Percentiles rank a stretch among this genome's conserved stretches.
Evolutionary conservation across 371 early-diverging fungal genomes (phyloP).

Genomic region (Mortierella sp.): DNA sequence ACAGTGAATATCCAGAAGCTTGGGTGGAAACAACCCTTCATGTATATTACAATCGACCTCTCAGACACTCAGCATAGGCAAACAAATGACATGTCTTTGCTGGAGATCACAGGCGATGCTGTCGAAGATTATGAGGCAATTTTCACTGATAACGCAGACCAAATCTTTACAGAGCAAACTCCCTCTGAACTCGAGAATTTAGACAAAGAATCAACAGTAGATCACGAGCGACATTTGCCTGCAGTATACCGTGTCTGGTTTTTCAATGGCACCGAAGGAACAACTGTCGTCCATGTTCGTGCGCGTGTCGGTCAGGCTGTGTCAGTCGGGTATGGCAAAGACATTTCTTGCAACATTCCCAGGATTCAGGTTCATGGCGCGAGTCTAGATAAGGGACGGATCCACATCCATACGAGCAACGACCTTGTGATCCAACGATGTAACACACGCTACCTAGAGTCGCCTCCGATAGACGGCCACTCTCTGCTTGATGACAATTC

Average conservation of each 20-base stretch:
- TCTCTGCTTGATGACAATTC: slow-evolving; percentile 13
- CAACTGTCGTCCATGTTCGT: slow-evolving; percentile 16
- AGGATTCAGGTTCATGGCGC: slow-evolving; percentile 25
- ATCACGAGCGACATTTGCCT: slow-evolving; percentile 5
- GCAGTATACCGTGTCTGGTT: slow-evolving; percentile 32
- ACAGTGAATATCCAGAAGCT: slow-evolving; percentile 28
- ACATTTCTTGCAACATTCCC: slow-evolving; percentile 38
- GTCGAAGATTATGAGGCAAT: slow-evolving; percentile 41
- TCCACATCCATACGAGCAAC: slow-evolving; percentile 30
- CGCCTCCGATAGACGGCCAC: slow-evolving; percentile 11
- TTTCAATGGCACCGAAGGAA: slow-evolving; percentile 37
- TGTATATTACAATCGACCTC: slow-evolving; percentile 23
- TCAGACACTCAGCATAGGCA: slow-evolving; percentile 13
- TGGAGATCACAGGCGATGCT: slow-evolving; percentile 34
- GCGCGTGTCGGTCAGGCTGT: slow-evolving; percentile 35
- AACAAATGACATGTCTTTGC: slow-evolving; percentile 9
- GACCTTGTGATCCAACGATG: slow-evolving; percentile 33
- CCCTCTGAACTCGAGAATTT: background rate
- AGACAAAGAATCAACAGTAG: slow-evolving; percentile 12
- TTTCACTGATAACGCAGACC: background rate
- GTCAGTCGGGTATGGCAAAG: slow-evolving; percentile 36
- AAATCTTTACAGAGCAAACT: background rate
- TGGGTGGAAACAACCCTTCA: slow-evolving; percentile 51
- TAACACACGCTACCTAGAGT: slow-evolving; percentile 17
- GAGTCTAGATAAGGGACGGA: slow-evolving; percentile 25